Base-by-base conservation (phyloP, 768 basidiomycete species). In the Lentinus tigrinus region DNA sequence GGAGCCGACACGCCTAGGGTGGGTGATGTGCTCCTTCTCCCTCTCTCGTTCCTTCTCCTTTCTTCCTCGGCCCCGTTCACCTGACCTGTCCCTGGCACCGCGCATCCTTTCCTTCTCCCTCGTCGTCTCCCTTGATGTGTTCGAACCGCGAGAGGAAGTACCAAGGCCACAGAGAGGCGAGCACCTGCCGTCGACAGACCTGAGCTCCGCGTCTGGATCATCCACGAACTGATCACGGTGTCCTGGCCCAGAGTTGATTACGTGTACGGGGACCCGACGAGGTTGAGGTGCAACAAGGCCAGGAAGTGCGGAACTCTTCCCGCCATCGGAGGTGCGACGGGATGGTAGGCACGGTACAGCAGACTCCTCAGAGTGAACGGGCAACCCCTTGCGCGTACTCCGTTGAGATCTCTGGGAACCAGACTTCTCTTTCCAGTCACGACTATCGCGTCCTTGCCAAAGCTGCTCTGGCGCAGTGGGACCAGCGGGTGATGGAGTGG, bases 91-190 rank as follows among this genome's bases (percentile, higher is more conserved):
- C 38, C 65, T 24, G 26, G 64, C 46, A 2, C 56, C 56, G 13
- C 63, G 46, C 37, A 50, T 47, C 13, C 57, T 23, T 38, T 63
- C 66, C 54, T 52, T 61, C 58, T 67, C 67, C 58, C 66, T 70
- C 36, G 65, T 67, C 61, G 70, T 71, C 36, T 57, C 63, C 34
- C 38, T 48, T 23, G 60, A 57, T 14, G 57, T 52, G 13, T 51
- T 56, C 8, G 66, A 55, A 10, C 67, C 52, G 36, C 58, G 63
- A 34, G 63, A 56, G 17, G 69, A 61, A 26, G 55, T 42, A n/a
- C 65, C 63, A 17, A 72, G 56, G 5, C 69, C 68, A 47, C 72
- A 66, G 5, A 74, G 54, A 9, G 73, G 73, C n/a, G 73, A 74
- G 57, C 73, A 74, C 38, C 72, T 61, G 16, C 72, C 73, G 31